phyloP scores from a whole-genome alignment of 176 grass and related monocot genomes.

The Oryza meyeriana region DNA sequence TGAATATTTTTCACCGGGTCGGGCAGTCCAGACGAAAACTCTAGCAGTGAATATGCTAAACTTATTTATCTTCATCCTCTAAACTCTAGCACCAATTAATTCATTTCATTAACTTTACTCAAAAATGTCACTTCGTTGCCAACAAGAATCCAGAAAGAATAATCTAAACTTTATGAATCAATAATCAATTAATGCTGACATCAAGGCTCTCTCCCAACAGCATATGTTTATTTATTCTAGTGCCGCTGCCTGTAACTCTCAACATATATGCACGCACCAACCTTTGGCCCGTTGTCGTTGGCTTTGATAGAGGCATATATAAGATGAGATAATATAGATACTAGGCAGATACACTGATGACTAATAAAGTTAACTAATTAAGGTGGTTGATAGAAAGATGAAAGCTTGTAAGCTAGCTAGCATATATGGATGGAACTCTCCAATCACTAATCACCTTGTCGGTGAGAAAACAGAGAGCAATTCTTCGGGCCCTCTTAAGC shows the following conservation, averaged over 20 bases:
- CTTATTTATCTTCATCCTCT: background rate
- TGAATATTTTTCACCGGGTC: background rate
- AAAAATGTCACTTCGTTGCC: background rate
- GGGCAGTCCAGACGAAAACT: too few species aligned
- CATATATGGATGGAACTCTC: background rate
- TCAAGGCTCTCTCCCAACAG: background rate
- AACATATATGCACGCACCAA: background rate
- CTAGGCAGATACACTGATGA: background rate
- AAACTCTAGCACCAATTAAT: background rate
- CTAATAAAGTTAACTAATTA: background rate
- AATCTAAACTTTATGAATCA: background rate
- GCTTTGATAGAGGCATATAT: background rate
- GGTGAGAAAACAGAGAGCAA: background rate
- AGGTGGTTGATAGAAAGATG: conserved; percentile 28
- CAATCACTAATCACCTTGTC: background rate
- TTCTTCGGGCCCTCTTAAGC: background rate
- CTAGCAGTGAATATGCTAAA: background rate
- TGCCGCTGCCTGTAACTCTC: background rate
- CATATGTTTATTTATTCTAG: background rate
- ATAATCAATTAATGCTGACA: background rate
- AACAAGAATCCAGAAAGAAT: background rate
- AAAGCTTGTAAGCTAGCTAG: background rate
- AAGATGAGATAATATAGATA: background rate
- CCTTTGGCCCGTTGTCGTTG: background rate
- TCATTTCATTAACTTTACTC: background rate